Conservation (phyloP, 2,329 filamentous ascomycete species). For the Ophiostoma fasciatum region DNA sequence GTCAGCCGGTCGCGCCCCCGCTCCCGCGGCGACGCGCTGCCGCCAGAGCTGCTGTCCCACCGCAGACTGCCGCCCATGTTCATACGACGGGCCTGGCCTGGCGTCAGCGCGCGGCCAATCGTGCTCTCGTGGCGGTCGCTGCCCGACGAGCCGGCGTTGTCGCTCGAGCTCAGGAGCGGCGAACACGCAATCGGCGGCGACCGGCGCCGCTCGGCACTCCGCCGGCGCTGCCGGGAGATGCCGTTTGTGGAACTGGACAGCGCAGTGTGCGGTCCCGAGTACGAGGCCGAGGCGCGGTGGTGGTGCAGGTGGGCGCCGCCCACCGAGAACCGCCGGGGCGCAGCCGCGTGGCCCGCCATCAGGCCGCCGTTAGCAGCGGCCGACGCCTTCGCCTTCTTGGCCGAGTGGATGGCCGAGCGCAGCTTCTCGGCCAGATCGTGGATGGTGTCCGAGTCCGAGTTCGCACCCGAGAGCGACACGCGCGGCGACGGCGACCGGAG, state of each 20-base stretch:
- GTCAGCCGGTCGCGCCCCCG: slow-evolving; percentile 21
- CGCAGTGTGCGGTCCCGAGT: slow-evolving; percentile 22
- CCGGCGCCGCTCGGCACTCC: slow-evolving; percentile 33
- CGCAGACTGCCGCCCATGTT: slow-evolving; percentile 31
- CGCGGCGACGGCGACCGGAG: slow-evolving; percentile 7
- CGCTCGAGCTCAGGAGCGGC: slow-evolving; percentile 20
- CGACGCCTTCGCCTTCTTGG: slow-evolving; percentile 27
- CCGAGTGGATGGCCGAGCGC: slow-evolving; percentile 37
- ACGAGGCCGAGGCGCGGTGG: slow-evolving; percentile 19
- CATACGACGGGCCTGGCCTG: slow-evolving; percentile 43
- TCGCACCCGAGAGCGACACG: slow-evolving; percentile 17
- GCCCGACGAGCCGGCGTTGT: slow-evolving; percentile 18
- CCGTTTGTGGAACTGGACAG: slow-evolving; percentile 38
- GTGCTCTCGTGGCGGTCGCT: slow-evolving; percentile 14
- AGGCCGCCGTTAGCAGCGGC: slow-evolving; percentile 31
- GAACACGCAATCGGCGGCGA: slow-evolving; percentile 40
- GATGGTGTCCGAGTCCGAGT: slow-evolving; percentile 6
- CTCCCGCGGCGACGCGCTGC: slow-evolving; percentile 13
- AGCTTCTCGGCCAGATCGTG: slow-evolving; percentile 29
- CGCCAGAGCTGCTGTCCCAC: slow-evolving; percentile 13
- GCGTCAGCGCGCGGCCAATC: slow-evolving; percentile 25
- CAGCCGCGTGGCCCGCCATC: slow-evolving; percentile 21
- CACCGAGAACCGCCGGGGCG: slow-evolving; percentile 8
- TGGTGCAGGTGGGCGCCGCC: slow-evolving; percentile 15
- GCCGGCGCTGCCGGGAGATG: slow-evolving; percentile 35